These are phyloP conservation scores for Opeltia flavorubescens DNA, from an alignment of 495 filamentous ascomycete species.

Conservation along the genomic window DNA sequence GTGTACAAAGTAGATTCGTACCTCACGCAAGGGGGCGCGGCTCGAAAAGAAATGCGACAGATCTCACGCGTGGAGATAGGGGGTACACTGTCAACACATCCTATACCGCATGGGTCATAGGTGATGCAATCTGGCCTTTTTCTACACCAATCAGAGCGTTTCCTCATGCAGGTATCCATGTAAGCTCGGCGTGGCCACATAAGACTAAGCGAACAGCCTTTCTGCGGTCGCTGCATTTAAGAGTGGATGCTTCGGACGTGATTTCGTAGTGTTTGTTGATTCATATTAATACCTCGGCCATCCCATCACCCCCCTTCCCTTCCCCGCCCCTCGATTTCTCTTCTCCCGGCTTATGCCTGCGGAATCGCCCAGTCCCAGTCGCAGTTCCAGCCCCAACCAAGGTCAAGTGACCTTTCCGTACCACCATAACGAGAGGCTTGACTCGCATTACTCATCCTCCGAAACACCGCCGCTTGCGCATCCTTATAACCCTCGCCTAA, in stretches of 20 bases:
- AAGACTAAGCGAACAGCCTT: neutral
- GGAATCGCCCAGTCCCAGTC: no score
- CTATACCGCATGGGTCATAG: neutral
- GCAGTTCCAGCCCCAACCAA: neutral
- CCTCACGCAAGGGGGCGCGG: neutral
- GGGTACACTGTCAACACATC: neutral
- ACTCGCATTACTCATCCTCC: neutral
- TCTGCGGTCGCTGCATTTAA: neutral
- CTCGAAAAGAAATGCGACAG: neutral
- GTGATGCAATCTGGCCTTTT: neutral
- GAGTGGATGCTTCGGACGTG: neutral
- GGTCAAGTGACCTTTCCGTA: neutral
- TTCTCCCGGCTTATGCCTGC: neutral
- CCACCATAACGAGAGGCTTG: neutral
- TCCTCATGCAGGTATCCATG: neutral
- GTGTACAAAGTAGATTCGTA: neutral
- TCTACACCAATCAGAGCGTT: neutral
- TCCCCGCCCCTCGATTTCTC: slow-evolving; percentile 3
- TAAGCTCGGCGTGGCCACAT: neutral
- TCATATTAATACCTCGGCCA: slow-evolving; percentile 4
- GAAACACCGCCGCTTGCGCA: neutral
- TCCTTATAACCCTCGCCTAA: neutral
- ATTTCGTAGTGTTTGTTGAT: neutral
- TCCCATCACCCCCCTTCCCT: neutral
- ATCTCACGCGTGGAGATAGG: slow-evolving; percentile 2